phyloP scores from a whole-genome alignment of 169 alveolate genomes.

The Eimeria sp. region DNA sequence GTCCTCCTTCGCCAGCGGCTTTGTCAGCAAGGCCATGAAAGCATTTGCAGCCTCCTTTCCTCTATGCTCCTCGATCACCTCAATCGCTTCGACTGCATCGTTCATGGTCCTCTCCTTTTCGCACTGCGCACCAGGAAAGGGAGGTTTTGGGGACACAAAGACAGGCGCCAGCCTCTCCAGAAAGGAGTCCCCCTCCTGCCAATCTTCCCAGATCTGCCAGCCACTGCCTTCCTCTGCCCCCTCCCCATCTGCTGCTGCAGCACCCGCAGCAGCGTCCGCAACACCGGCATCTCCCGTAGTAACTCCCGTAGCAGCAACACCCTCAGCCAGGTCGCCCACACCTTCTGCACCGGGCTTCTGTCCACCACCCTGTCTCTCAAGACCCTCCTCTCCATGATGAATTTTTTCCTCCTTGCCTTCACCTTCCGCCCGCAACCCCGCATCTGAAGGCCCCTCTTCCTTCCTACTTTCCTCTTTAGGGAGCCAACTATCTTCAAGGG shows the following conservation, averaged over 20 bases:
- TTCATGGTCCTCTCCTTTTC: background rate
- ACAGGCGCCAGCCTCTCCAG: background rate
- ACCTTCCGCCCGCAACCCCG: background rate
- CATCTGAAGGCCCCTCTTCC: background rate
- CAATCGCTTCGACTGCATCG: background rate
- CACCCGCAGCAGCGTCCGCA: background rate
- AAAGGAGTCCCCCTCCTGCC: background rate
- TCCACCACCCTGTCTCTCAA: too few species aligned
- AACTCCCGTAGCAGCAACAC: too few species aligned
- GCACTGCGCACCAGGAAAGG: background rate
- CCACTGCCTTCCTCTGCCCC: background rate
- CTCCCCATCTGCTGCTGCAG: background rate
- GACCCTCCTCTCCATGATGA: too few species aligned
- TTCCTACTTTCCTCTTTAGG: background rate
- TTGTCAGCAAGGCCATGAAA: background rate
- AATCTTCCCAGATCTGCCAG: background rate
- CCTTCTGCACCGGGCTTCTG: too few species aligned
- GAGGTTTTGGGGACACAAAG: background rate
- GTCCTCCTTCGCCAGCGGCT: conserved; percentile 4
- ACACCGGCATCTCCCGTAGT: too few species aligned
- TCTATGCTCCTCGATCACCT: background rate
- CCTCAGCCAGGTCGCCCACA: too few species aligned
- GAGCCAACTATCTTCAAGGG: background rate
- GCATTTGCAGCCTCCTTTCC: background rate
- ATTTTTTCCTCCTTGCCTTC: background rate